Conservation (phyloP, 2,329 filamentous ascomycete species). For the Thielaviopsis euricoi region DNA sequence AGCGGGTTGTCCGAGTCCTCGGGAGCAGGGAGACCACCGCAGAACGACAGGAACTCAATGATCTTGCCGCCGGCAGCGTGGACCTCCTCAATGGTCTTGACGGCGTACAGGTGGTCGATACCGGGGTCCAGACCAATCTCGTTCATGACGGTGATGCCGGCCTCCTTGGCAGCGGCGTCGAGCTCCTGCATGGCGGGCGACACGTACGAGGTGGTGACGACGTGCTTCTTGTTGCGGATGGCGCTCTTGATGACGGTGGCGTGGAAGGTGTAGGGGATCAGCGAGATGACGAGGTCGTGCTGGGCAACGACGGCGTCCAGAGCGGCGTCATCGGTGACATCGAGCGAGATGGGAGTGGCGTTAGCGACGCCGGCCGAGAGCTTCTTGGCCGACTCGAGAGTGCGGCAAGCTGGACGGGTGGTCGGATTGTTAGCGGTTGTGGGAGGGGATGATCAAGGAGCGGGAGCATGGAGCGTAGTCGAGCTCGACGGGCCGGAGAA, state of each 20-base stretch:
- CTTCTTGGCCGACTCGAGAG: slow-evolving; percentile 58
- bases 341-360: slow-evolving; percentile 62
- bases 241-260: slow-evolving; percentile 81
- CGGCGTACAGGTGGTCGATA: slow-evolving; percentile 61
- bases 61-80: slow-evolving; percentile 79
- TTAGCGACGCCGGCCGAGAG: slow-evolving; percentile 57
- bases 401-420: slow-evolving; percentile 52
- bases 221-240: slow-evolving; percentile 86
- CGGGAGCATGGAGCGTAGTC: background rate
- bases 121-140: slow-evolving; percentile 70
- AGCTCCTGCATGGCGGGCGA: slow-evolving; percentile 86
- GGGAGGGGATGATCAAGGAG: background rate
- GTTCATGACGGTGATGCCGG: slow-evolving; percentile 94
- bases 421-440: background rate
- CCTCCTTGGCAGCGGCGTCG: slow-evolving; percentile 65
- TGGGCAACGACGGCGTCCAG: slow-evolving; percentile 69
- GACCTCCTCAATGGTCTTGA: slow-evolving; percentile 79
- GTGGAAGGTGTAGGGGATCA: slow-evolving; percentile 90
- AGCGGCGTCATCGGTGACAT: slow-evolving; percentile 60
- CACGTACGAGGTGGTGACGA: slow-evolving; percentile 89
- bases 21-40: slow-evolving; percentile 56
- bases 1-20: slow-evolving; percentile 76
- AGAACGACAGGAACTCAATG: slow-evolving; percentile 65
- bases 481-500: background rate
- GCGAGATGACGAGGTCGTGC: slow-evolving; percentile 59